Percentiles rank a stretch among this genome's conserved stretches.
Conservation (phyloP, 306 rosid genomes). For the Acacia crassicarpa region DNA sequence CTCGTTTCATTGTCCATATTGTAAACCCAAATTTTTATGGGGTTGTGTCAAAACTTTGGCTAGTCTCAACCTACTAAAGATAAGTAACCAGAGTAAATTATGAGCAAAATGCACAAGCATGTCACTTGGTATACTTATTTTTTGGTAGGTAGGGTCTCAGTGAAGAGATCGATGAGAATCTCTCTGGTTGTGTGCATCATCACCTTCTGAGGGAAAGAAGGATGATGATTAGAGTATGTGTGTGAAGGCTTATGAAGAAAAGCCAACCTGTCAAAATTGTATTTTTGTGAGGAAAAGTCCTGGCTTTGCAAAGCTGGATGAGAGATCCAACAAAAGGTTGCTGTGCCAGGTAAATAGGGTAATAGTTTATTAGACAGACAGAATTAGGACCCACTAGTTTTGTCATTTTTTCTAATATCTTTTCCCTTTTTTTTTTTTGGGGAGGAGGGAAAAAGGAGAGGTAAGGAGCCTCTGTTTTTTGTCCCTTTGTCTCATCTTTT, state of each 20-base stretch:
- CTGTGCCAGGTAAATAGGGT: slow-evolving; percentile 69
- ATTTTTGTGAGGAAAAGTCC: slow-evolving; percentile 51
- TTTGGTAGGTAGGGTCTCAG: background rate
- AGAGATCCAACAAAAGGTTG: slow-evolving; percentile 54
- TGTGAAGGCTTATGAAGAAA: slow-evolving; percentile 56
- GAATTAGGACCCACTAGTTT: slow-evolving; percentile 51
- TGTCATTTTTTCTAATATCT: slow-evolving; percentile 32
- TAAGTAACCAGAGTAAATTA: background rate
- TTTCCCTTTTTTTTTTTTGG: slow-evolving; percentile 29
- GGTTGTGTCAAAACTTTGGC: background rate
- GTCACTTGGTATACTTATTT: background rate
- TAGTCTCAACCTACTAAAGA: background rate
- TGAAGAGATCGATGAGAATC: slow-evolving; percentile 1
- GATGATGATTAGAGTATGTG: slow-evolving; percentile 53
- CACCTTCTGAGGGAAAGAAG: slow-evolving; percentile 52
- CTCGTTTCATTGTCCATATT: slow-evolving; percentile 39
- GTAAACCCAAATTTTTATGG: slow-evolving; percentile 59
- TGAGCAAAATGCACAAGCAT: background rate
- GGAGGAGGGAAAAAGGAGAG: slow-evolving; percentile 46
- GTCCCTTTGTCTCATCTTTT: slow-evolving; percentile 36
- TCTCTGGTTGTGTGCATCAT: slow-evolving; percentile 45
- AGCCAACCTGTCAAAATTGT: slow-evolving; percentile 57
- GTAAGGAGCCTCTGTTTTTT: slow-evolving; percentile 58
- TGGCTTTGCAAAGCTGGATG: slow-evolving; percentile 79
- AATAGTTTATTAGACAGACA: slow-evolving; percentile 59